A percentile compares a stretch with the other conserved stretches of the same genome.
phyloP scores from a whole-genome alignment of 2,329 filamentous ascomycete species.

The Ophiocordyceps camponoti-leonardi region DNA sequence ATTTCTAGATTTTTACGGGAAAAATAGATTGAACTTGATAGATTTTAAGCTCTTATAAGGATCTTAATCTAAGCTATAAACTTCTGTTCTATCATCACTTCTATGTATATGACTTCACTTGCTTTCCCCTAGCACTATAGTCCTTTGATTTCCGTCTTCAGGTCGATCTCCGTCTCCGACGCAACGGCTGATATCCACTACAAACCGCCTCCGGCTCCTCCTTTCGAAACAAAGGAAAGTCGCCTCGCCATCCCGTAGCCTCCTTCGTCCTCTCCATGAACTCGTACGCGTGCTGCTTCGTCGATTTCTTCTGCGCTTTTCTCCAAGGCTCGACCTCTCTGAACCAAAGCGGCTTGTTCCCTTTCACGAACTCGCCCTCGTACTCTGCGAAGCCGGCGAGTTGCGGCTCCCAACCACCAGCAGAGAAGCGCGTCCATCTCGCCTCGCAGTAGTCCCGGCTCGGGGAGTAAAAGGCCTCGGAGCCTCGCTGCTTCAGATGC shows the following conservation, averaged over 20 bases:
- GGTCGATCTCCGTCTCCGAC: no score
- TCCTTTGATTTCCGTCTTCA: no score
- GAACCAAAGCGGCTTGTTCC: not conserved
- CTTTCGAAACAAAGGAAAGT: not conserved
- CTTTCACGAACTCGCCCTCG: not conserved
- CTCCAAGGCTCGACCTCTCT: not conserved
- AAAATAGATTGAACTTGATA: no score
- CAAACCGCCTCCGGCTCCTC: not conserved
- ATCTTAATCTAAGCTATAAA: no score
- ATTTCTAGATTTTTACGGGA: no score
- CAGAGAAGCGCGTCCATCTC: not conserved
- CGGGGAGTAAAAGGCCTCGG: not conserved
- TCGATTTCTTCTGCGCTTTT: not conserved
- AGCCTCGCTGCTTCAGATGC: not conserved
- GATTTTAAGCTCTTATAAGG: not conserved
- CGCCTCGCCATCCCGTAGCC: not conserved
- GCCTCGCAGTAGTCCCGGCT: not conserved
- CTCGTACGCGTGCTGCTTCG: not conserved
- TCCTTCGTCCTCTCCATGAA: not conserved
- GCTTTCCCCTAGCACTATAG: no score
- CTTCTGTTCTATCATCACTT: no score
- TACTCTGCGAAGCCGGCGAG: not conserved
- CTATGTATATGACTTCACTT: no score
- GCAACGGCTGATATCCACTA: no score
- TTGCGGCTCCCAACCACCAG: not conserved